Percentiles rank a stretch among this genome's conserved stretches.
phyloP scores from a whole-genome alignment of 192 early-diverging fungal genomes.

The Helicostylum pulchrum region DNA sequence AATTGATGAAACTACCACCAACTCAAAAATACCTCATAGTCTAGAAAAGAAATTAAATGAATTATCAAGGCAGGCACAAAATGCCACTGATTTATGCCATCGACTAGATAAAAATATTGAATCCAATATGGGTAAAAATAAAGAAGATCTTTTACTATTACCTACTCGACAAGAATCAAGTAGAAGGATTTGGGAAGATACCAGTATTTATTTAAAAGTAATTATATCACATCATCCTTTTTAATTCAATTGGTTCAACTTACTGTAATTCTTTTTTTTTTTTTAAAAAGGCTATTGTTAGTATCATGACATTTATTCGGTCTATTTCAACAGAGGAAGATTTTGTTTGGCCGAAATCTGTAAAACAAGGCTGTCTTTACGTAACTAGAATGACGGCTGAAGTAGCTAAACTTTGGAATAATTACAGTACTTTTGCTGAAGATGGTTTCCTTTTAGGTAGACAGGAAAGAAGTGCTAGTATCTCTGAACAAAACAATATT shows the following conservation, averaged over 20 bases:
- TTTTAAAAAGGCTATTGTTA: slow-evolving; percentile 32
- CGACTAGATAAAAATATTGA: slow-evolving; percentile 18
- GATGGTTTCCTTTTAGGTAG: slow-evolving; percentile 30
- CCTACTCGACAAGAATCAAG: neutral
- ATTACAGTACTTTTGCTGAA: slow-evolving; percentile 30
- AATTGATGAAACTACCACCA: slow-evolving; percentile 8
- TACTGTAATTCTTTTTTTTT: neutral
- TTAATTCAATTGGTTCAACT: neutral
- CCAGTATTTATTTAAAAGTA: slow-evolving; percentile 33
- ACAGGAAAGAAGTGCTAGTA: slow-evolving; percentile 7
- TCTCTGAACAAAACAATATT: neutral
- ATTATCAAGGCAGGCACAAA: slow-evolving; percentile 13
- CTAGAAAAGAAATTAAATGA: slow-evolving; percentile 18
- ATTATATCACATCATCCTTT: neutral
- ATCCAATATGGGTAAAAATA: slow-evolving; percentile 1
- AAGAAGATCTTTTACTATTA: slow-evolving; percentile 1
- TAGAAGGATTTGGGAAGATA: slow-evolving; percentile 32
- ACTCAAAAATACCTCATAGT: neutral
- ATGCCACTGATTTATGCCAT: slow-evolving; percentile 17
- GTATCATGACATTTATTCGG: slow-evolving; percentile 25
- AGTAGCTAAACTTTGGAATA: slow-evolving; percentile 33
- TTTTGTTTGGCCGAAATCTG: slow-evolving; percentile 27
- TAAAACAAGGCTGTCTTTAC: slow-evolving; percentile 33
- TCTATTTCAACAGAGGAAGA: slow-evolving; percentile 35
- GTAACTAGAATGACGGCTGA: slow-evolving; percentile 34